Percentiles rank a stretch among this genome's conserved stretches.
Conservation (phyloP, 495 filamentous ascomycete species). For the Chlorociboria aeruginascens region DNA sequence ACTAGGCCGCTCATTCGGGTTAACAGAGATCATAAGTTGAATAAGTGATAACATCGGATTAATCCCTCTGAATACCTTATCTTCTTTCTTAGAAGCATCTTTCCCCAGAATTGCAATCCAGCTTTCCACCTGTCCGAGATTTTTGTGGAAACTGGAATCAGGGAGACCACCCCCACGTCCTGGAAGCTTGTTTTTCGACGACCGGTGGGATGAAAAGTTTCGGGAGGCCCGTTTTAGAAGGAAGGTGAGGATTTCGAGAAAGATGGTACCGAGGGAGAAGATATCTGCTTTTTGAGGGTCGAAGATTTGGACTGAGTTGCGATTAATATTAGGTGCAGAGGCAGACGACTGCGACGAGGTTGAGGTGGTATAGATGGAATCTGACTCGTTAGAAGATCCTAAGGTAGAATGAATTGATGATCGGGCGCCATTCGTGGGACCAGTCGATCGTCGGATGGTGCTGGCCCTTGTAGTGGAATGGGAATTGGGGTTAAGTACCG, state of each 20-base stretch:
- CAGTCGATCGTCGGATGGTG: neutral
- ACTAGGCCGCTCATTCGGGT: constrained; percentile 32
- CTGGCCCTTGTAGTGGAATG: constrained; percentile 20
- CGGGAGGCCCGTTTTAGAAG: constrained; percentile 60
- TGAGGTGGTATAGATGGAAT: constrained; percentile 2
- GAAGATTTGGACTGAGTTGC: constrained; percentile 16
- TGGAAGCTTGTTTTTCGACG: constrained; percentile 52
- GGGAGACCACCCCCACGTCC: constrained; percentile 57
- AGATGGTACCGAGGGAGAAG: constrained; percentile 63
- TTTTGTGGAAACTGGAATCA: constrained; percentile 76
- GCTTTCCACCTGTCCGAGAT: constrained; percentile 58
- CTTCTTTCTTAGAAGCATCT: constrained; percentile 54
- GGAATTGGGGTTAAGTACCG: constrained; percentile 31
- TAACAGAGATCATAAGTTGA: constrained; percentile 30
- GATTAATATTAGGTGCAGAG: neutral
- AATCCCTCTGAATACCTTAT: constrained; percentile 35
- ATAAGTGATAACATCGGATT: constrained; percentile 34
- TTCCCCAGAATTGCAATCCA: constrained; percentile 65
- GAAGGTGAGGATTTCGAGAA: constrained; percentile 57
- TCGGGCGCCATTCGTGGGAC: constrained; percentile 1
- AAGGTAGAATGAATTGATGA: constrained; percentile 6
- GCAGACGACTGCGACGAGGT: neutral
- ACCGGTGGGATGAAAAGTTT: constrained; percentile 62
- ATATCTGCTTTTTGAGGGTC: constrained; percentile 51
- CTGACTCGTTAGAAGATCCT: constrained; percentile 1